Conservation (phyloP, 2,329 filamentous ascomycete species). For the Ceratocystiopsis sp. region DNA sequence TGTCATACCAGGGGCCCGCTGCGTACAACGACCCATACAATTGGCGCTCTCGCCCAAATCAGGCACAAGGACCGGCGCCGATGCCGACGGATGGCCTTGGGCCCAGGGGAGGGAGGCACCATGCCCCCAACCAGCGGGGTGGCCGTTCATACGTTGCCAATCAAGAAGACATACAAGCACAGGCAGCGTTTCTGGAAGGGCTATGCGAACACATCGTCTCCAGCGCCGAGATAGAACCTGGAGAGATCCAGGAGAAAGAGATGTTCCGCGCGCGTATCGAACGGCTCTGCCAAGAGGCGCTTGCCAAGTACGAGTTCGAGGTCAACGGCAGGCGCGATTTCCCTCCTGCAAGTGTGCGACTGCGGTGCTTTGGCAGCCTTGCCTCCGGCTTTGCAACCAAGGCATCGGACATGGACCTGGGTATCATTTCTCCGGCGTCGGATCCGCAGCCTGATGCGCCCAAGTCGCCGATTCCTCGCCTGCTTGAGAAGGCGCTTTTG, state of each 20-base stretch:
- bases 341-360: slow-evolving; percentile 37
- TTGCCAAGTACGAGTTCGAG: slow-evolving; percentile 33
- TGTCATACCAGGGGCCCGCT: slow-evolving; percentile 16
- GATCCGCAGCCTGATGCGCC: slow-evolving; percentile 32
- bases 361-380: slow-evolving; percentile 69
- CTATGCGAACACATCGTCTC: slow-evolving; percentile 33
- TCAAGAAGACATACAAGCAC: slow-evolving; percentile 29
- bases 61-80: not conserved
- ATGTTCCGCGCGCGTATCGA: slow-evolving; percentile 49
- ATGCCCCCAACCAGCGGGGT: not conserved
- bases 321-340: slow-evolving; percentile 26
- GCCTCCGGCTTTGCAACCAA: slow-evolving; percentile 74
- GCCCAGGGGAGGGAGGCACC: slow-evolving; percentile 3
- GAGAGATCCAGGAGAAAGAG: slow-evolving; percentile 56
- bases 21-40: slow-evolving; percentile 11
- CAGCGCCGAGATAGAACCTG: slow-evolving; percentile 41
- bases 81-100: slow-evolving; percentile 8
- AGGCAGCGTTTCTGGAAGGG: slow-evolving; percentile 30
- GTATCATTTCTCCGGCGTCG: slow-evolving; percentile 51
- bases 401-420: slow-evolving; percentile 82
- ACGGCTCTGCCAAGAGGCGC: slow-evolving; percentile 41
- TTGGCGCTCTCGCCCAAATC: slow-evolving; percentile 12
- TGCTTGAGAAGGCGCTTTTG: slow-evolving; percentile 60
- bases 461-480: slow-evolving; percentile 48
- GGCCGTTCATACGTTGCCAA: slow-evolving; percentile 15